Evolutionary conservation across 2,329 filamentous ascomycete genomes (phyloP).

Genomic region (Trichoderma afroharzianum): DNA sequence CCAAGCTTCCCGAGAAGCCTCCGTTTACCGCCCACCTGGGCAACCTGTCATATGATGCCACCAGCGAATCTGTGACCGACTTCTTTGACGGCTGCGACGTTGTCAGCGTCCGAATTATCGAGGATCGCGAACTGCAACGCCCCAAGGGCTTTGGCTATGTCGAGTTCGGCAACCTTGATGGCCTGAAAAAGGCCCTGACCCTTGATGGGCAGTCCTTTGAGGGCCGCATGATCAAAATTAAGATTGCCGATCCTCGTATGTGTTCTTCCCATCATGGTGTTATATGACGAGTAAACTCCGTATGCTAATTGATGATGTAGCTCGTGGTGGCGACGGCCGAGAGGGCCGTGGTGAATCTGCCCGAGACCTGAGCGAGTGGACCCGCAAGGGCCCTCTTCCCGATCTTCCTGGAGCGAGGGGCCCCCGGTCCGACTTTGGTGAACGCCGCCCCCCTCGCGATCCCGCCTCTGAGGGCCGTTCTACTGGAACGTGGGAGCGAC

Average conservation of each 20-base stretch:
- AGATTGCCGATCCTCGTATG: conserved; percentile 96
- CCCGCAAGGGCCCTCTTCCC: conserved; percentile 83
- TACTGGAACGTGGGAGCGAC: conserved; percentile 88
- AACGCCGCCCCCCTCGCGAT: conserved; percentile 65
- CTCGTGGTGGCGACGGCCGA: conserved; percentile 70
- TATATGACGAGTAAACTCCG: background rate
- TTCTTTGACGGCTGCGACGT: conserved; percentile 85
- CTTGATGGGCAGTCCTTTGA: conserved; percentile 80
- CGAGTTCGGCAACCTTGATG: conserved; percentile 84
- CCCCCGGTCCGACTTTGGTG: conserved; percentile 49
- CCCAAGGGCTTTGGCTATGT: conserved; percentile 99
- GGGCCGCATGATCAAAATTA: conserved; percentile 85
- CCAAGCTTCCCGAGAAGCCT: conserved; percentile 76
- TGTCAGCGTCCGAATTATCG: conserved; percentile 89
- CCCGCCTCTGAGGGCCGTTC: conserved; percentile 56
- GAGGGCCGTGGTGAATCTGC: conserved; percentile 55
- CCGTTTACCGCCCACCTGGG: conserved; percentile 95
- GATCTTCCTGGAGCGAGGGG: conserved; percentile 60
- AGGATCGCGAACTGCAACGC: conserved; percentile 88
- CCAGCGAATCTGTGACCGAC: conserved; percentile 73
- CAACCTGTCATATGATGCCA: conserved; percentile 94
- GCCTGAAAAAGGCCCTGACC: conserved; percentile 83
- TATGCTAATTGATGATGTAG: conserved; percentile 42
- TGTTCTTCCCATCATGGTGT: background rate
- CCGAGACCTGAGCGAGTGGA: conserved; percentile 86